phyloP scores from a whole-genome alignment of 768 basidiomycete genomes.

The Russula dissimulans region DNA sequence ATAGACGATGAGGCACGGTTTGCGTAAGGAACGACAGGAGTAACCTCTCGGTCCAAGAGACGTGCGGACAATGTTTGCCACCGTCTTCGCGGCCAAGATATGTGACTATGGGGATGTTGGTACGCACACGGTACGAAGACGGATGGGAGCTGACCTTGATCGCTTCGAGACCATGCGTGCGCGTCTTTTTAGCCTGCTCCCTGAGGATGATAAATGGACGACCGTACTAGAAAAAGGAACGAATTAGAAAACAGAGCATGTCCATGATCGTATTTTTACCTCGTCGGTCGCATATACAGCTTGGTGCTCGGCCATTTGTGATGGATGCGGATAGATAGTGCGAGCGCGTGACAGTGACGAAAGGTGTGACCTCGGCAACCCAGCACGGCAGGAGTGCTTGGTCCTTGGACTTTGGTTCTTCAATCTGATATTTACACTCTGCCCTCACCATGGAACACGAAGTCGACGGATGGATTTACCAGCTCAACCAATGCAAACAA shows the following conservation, averaged over 20 bases:
- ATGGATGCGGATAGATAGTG: too few relatives aligned
- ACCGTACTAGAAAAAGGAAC: conserved; percentile 53
- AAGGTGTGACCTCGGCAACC: conserved; percentile 2
- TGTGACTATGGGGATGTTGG: conserved; percentile 50
- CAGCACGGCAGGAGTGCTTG: not conserved
- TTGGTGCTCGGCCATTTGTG: conserved; percentile 37
- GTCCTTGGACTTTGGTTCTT: conserved; percentile 11
- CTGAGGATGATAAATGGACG: conserved; percentile 96
- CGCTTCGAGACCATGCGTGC: conserved; percentile 86
- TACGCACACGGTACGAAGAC: not conserved
- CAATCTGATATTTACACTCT: conserved; percentile 12
- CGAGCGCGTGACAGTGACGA: conserved; percentile 5
- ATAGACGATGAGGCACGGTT: not conserved
- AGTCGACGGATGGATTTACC: conserved; percentile 95
- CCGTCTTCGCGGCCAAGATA: conserved; percentile 90
- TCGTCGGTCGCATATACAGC: conserved; percentile 85
- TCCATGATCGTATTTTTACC: conserved; percentile 31
- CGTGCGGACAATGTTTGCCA: conserved; percentile 90
- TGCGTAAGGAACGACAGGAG: conserved; percentile 14
- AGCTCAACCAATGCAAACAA: conserved; percentile 95
- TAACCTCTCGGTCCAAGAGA: conserved; percentile 90
- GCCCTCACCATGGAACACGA: conserved; percentile 44
- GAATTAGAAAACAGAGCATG: not conserved
- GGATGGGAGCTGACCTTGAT: conserved; percentile 63
- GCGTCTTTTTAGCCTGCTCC: conserved; percentile 87